Conservation (phyloP, 441 rosid species). For the Francoa sonchifolia region DNA sequence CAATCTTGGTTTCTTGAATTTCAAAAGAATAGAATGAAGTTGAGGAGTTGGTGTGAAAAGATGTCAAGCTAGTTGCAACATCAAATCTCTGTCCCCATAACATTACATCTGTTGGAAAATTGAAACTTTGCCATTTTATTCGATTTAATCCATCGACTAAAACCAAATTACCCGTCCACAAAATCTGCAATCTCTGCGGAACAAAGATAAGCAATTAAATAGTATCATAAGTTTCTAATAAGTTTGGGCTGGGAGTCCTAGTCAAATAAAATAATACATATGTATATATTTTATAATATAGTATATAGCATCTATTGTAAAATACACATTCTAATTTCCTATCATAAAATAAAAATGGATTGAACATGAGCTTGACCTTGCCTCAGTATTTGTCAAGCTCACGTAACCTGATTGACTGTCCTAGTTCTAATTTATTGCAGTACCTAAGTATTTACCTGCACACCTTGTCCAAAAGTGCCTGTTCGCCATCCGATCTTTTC, state of each 20-base stretch:
- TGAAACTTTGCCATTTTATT: constrained; percentile 87
- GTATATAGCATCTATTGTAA: too few relatives aligned
- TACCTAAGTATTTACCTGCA: constrained; percentile 50
- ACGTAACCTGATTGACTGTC: too few relatives aligned
- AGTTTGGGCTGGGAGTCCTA: too few relatives aligned
- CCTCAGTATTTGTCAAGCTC: too few relatives aligned
- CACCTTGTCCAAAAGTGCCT: constrained; percentile 76
- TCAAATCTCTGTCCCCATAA: constrained; percentile 66
- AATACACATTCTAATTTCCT: too few relatives aligned
- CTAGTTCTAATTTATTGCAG: too few relatives aligned
- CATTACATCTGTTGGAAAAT: constrained; percentile 79
- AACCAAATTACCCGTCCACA: constrained; percentile 55
- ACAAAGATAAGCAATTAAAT: not conserved
- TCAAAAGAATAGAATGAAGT: constrained; percentile 52
- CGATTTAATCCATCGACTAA: constrained; percentile 37
- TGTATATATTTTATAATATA: too few relatives aligned
- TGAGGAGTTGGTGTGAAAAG: constrained; percentile 55
- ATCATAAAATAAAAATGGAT: too few relatives aligned
- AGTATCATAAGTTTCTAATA: not conserved
- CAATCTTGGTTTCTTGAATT: constrained; percentile 44
- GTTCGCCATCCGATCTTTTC: constrained; percentile 58
- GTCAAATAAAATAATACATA: too few relatives aligned
- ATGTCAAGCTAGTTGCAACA: constrained; percentile 65
- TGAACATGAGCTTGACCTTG: too few relatives aligned
- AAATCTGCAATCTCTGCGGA: constrained; percentile 58